Percentiles rank a stretch among this genome's conserved stretches.
Evolutionary conservation across 1,284 basidiomycete genomes (phyloP).

Genomic region (Leccinum subrobustum): DNA sequence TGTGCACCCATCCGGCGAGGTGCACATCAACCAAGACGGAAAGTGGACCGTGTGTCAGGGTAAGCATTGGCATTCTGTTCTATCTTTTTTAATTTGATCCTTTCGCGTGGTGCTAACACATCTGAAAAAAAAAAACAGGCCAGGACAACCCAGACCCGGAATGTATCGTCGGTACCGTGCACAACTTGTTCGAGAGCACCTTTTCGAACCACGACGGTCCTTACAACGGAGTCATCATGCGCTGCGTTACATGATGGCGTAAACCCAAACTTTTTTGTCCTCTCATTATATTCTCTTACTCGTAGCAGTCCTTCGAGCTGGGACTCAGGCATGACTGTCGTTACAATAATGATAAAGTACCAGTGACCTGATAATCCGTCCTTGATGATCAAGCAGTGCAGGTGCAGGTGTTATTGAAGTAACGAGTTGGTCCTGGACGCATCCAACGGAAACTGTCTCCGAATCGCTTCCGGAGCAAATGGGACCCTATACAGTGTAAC

Average conservation of each 20-base stretch:
- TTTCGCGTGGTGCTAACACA: background rate
- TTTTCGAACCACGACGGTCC: background rate
- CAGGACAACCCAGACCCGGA: background rate
- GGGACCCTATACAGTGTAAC: too few relatives aligned
- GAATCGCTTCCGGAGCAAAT: background rate
- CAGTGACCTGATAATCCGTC: too few relatives aligned
- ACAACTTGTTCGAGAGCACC: background rate
- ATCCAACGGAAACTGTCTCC: background rate
- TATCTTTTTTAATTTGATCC: background rate
- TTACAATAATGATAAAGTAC: background rate
- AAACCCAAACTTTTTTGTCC: background rate
- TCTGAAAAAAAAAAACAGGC: background rate
- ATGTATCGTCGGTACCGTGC: background rate
- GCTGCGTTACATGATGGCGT: background rate
- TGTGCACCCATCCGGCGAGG: conserved; percentile 55
- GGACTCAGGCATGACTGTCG: background rate
- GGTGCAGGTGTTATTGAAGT: too few relatives aligned
- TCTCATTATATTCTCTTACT: background rate
- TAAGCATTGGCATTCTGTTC: conserved; percentile 12
- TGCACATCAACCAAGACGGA: conserved; percentile 48
- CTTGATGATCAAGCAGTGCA: too few relatives aligned
- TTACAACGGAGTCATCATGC: background rate
- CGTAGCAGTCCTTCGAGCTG: background rate
- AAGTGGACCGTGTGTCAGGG: conserved; percentile 49
- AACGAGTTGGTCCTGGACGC: background rate